Conservation (phyloP, 2,329 filamentous ascomycete species). For the Biscogniauxia marginata region DNA sequence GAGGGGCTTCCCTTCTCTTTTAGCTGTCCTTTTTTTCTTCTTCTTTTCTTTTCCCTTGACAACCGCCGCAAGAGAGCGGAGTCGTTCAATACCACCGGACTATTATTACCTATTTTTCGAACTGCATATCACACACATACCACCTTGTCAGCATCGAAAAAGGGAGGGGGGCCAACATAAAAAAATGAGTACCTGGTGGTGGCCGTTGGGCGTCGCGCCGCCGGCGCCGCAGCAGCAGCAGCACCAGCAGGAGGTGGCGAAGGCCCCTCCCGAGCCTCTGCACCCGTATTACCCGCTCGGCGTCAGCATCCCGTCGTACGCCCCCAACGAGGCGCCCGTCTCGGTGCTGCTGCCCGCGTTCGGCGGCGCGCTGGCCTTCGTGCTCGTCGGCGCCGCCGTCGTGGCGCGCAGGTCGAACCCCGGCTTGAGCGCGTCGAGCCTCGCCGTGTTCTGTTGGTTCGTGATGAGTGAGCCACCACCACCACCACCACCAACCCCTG, state of each 20-base stretch:
- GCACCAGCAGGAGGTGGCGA: neutral
- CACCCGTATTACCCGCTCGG: conserved; percentile 53
- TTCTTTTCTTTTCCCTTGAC: neutral
- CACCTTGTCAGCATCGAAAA: too few relatives aligned
- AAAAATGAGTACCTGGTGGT: neutral
- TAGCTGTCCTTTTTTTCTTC: neutral
- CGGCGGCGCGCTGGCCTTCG: conserved; percentile 35
- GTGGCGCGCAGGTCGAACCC: conserved; percentile 33
- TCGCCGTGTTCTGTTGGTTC: conserved; percentile 52
- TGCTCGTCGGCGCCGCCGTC: conserved; percentile 34
- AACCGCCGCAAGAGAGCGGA: neutral
- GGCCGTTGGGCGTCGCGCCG: neutral
- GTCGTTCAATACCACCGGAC: too few relatives aligned
- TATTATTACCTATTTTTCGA: too few relatives aligned
- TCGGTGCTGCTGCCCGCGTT: conserved; percentile 38
- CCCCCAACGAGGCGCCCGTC: conserved; percentile 43
- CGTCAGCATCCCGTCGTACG: conserved; percentile 44
- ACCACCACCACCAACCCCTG: neutral
- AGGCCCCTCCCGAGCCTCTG: conserved; percentile 14
- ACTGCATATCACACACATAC: too few relatives aligned
- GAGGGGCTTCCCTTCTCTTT: neutral
- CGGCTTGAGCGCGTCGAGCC: conserved; percentile 38
- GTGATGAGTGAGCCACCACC: conserved; percentile 52
- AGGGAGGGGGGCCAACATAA: neutral
- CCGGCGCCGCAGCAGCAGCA: neutral